These are phyloP conservation scores for Chaetomium olivaceum DNA, from an alignment of 2,329 filamentous ascomycete genomes.

Conservation along the genomic window DNA sequence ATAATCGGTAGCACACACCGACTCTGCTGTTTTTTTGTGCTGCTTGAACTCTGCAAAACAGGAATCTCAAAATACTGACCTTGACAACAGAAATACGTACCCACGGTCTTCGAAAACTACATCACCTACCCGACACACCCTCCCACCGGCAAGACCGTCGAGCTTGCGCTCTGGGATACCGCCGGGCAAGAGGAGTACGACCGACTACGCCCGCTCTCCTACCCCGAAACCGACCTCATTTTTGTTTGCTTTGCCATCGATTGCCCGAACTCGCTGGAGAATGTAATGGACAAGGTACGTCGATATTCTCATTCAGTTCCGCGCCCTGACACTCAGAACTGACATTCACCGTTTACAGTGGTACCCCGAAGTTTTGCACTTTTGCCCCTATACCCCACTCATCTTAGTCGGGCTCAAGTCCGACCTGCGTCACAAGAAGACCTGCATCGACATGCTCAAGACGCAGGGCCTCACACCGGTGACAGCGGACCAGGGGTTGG, in stretches of 20 bases:
- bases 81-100: slow-evolving; percentile 86
- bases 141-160: slow-evolving; percentile 86
- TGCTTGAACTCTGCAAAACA: not conserved
- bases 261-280: slow-evolving; percentile 96
- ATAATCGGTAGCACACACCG: not conserved
- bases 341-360: slow-evolving; percentile 60
- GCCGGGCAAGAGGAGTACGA: slow-evolving; percentile 99
- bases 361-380: slow-evolving; percentile 98
- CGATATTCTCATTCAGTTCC: no score
- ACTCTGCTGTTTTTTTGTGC: not conserved
- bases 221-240: slow-evolving; percentile 95
- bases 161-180: slow-evolving; percentile 97
- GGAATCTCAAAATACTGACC: not conserved
- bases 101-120: slow-evolving; percentile 99
- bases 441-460: slow-evolving; percentile 97
- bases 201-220: slow-evolving; percentile 89
- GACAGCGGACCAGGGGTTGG: slow-evolving; percentile 83
- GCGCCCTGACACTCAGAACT: slow-evolving; percentile 22
- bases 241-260: slow-evolving; percentile 99
- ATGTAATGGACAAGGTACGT: slow-evolving; percentile 95
- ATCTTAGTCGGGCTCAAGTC: slow-evolving; percentile 96
- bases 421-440: slow-evolving; percentile 90
- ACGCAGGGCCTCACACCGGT: slow-evolving; percentile 96
- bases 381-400: slow-evolving; percentile 95
- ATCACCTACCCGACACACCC: slow-evolving; percentile 94